These are phyloP conservation scores for Penicillium sp. DNA, from an alignment of 2,329 filamentous ascomycete genomes.

Conservation along the genomic window DNA sequence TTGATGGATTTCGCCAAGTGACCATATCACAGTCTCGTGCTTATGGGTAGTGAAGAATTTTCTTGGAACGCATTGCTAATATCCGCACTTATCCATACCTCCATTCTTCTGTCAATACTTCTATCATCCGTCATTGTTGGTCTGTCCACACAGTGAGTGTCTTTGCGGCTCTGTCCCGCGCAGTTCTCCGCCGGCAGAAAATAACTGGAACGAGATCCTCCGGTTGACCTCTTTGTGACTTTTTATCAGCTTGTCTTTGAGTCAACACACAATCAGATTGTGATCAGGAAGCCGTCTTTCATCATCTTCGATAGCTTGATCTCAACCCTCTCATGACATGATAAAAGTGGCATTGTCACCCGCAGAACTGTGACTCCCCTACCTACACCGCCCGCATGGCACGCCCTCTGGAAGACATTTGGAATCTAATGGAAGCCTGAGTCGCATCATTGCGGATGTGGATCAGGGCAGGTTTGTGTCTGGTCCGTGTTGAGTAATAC, in stretches of 20 bases:
- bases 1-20: neutral
- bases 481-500: slow-evolving; percentile 12
- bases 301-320: neutral
- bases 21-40: neutral
- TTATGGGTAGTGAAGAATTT: neutral
- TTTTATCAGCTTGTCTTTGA: slow-evolving; percentile 2
- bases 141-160: neutral
- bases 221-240: slow-evolving; percentile 12
- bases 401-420: slow-evolving; percentile 37
- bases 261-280: neutral
- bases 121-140: neutral
- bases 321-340: neutral
- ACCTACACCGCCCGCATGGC: slow-evolving; percentile 11
- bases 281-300: neutral
- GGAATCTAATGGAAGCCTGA: slow-evolving; percentile 40
- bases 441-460: slow-evolving; percentile 22
- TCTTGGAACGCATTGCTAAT: neutral
- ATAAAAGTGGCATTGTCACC: slow-evolving; percentile 4
- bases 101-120: neutral
- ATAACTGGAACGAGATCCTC: slow-evolving; percentile 9
- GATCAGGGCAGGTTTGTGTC: slow-evolving; percentile 25
- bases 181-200: slow-evolving; percentile 22
- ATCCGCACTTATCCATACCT: neutral
- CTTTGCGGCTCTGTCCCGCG: slow-evolving; percentile 1
- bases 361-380: neutral